Base-by-base conservation (phyloP, 768 basidiomycete species). In the Boletus reticulatus region DNA sequence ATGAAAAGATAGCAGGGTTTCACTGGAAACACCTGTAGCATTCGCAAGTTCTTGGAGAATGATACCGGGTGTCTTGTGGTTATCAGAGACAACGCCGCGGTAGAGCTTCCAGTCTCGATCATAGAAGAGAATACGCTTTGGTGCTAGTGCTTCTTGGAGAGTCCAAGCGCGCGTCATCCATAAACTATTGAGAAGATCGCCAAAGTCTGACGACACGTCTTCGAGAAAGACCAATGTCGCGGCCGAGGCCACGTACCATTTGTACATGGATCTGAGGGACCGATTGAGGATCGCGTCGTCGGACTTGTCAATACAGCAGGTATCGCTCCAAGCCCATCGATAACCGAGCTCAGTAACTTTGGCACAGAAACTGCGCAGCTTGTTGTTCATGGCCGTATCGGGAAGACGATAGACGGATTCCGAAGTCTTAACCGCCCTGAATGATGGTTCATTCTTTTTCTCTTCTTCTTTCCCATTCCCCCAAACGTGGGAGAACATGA, bases 101-200 rank as follows among this genome's bases (percentile, higher is more conserved):
- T 50, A 50, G 14, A 42, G 29, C 8, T 29, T 31, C 49, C 49
- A 50, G 39, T 50, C 19, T 19, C 13, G 39, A 13, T 50, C 49
- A 20, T 50, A 50, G 10, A 50, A 50, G 3, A 41, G n/a, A 16
- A 50, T 31, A n/a, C 49, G 29, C 11, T 31, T 50, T 31, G 49
- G 49, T 8, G 29, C 49, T 5, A 50, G 10, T 29, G 39, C 39
- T 16, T 42, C 49, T 22, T 50, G 49, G n/a, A 42, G 39, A 19
- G 39, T 41, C 49, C 49, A 50, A 4, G 49, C 49, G 13, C 49
- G 49, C 5, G 39, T 50, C 49, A 50, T 50, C 49, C 49, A 42
- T 32, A 50, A 31, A 12, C 49, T 50, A 13, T 10, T 13, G 14
- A 22, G 4, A 9, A 50, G 29, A 20, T 31, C 39, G 17, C 49